These are phyloP conservation scores for Flaveria bidentis DNA, from an alignment of 129 eudicot species.

Conservation along the genomic window DNA sequence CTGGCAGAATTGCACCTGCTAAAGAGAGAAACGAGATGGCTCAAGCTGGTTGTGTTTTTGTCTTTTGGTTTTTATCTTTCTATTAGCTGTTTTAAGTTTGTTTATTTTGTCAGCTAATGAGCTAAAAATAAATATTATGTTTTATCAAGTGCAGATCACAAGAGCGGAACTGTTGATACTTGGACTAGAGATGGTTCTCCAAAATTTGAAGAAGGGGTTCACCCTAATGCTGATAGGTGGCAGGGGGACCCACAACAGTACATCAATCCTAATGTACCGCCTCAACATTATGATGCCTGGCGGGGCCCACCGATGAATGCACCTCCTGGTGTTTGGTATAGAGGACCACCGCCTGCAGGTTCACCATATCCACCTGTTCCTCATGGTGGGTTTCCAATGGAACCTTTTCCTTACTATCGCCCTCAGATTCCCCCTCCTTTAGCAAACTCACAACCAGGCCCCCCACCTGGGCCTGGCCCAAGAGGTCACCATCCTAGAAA, in stretches of 20 bases:
- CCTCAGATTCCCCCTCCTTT: slow-evolving; percentile 81
- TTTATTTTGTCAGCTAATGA: neutral
- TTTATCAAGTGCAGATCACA: slow-evolving; percentile 46
- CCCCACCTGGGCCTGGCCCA: slow-evolving; percentile 63
- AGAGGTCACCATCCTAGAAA: slow-evolving; percentile 79
- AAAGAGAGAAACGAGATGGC: slow-evolving; percentile 40
- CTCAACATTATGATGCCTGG: slow-evolving; percentile 93
- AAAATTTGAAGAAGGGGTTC: slow-evolving; percentile 14
- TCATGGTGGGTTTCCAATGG: slow-evolving; percentile 85
- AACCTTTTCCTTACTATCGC: slow-evolving; percentile 81
- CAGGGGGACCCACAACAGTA: slow-evolving; percentile 73
- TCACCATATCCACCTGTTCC: slow-evolving; percentile 78
- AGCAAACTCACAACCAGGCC: slow-evolving; percentile 69
- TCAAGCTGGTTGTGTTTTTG: slow-evolving; percentile 47
- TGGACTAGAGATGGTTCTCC: slow-evolving; percentile 69
- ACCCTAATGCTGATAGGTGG: slow-evolving; percentile 59
- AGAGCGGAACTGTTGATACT: slow-evolving; percentile 49
- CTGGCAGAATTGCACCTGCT: slow-evolving; percentile 48
- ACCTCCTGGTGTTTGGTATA: slow-evolving; percentile 79
- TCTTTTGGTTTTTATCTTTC: neutral
- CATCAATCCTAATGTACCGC: slow-evolving; percentile 60
- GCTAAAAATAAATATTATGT: neutral
- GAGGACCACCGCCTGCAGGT: slow-evolving; percentile 76
- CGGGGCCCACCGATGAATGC: slow-evolving; percentile 84
- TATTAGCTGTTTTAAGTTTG: neutral